phyloP scores from a whole-genome alignment of 352 stramenopile species.

The Phytophthora crassamura region DNA sequence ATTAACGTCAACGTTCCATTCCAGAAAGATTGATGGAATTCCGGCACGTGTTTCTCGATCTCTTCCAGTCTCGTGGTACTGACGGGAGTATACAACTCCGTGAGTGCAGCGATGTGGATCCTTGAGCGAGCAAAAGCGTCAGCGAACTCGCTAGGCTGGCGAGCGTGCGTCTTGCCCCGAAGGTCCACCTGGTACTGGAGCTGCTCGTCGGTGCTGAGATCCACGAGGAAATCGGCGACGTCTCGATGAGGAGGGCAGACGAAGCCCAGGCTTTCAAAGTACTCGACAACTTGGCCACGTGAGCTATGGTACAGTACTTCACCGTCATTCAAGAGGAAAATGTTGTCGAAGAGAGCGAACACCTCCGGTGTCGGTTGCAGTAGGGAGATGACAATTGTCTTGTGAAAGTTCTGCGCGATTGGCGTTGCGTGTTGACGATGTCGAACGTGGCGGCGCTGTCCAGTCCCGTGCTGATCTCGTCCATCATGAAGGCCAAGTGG shows the following conservation, averaged over 20 bases:
- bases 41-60: constrained; percentile 68
- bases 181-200: constrained; percentile 37
- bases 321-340: constrained; percentile 86
- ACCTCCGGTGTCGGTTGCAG: constrained; percentile 90
- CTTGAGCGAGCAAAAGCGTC: constrained; percentile 34
- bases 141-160: constrained; percentile 29
- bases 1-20: constrained; percentile 34
- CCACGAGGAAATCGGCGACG: constrained; percentile 47
- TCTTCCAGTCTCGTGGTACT: constrained; percentile 21
- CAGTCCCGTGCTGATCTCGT: no score
- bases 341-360: constrained; percentile 91
- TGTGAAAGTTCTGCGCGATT: constrained; percentile 20
- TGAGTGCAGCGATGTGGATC: constrained; percentile 33
- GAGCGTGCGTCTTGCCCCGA: constrained; percentile 19
- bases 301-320: no score
- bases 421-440: no score
- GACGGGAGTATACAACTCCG: constrained; percentile 22
- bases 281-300: constrained; percentile 29
- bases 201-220: no score
- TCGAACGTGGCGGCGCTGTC: no score
- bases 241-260: constrained; percentile 36
- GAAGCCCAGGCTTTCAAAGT: constrained; percentile 48
- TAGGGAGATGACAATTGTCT: constrained; percentile 54
- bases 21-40: constrained; percentile 39
- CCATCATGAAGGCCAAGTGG: no score